These are phyloP conservation scores for Aspergillus ellipticus DNA, from an alignment of 495 filamentous ascomycete species.

Conservation along the genomic window DNA sequence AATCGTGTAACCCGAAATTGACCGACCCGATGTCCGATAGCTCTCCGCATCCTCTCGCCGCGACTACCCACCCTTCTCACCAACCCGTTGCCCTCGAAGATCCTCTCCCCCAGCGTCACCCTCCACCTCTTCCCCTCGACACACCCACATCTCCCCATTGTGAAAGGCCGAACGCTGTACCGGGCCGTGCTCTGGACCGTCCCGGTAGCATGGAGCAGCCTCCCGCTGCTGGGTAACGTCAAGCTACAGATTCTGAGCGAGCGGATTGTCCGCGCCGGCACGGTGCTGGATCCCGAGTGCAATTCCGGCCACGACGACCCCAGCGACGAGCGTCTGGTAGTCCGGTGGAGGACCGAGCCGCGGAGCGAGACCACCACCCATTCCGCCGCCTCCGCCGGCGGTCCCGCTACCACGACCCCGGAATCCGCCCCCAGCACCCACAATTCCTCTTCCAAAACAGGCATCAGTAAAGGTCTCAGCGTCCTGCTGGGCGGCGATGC, in stretches of 20 bases:
- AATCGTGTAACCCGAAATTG: background rate
- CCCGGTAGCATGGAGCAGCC: constrained; percentile 88
- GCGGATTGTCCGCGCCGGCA: constrained; percentile 65
- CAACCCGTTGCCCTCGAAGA: constrained; percentile 73
- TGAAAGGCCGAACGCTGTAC: constrained; percentile 85
- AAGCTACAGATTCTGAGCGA: constrained; percentile 82
- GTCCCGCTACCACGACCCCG: background rate
- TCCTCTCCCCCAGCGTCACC: constrained; percentile 86
- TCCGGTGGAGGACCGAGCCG: constrained; percentile 73
- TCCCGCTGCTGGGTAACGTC: constrained; percentile 86
- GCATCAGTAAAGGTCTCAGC: constrained; percentile 38
- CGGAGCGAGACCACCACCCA: constrained; percentile 29
- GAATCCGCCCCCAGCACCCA: background rate
- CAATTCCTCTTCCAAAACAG: constrained; percentile 19
- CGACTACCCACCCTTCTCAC: constrained; percentile 83
- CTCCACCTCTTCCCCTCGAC: constrained; percentile 95
- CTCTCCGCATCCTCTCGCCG: constrained; percentile 79
- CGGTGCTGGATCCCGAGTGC: constrained; percentile 29
- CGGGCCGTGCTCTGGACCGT: constrained; percentile 92
- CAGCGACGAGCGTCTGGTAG: constrained; percentile 73
- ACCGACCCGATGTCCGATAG: constrained; percentile 38
- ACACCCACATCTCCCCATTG: constrained; percentile 89
- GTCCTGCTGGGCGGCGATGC: constrained; percentile 55
- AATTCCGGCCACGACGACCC: constrained; percentile 31
- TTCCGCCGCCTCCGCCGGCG: constrained; percentile 9